These are phyloP conservation scores for Angomonas ambiguus DNA, from an alignment of 208 protist species.

Conservation along the genomic window DNA sequence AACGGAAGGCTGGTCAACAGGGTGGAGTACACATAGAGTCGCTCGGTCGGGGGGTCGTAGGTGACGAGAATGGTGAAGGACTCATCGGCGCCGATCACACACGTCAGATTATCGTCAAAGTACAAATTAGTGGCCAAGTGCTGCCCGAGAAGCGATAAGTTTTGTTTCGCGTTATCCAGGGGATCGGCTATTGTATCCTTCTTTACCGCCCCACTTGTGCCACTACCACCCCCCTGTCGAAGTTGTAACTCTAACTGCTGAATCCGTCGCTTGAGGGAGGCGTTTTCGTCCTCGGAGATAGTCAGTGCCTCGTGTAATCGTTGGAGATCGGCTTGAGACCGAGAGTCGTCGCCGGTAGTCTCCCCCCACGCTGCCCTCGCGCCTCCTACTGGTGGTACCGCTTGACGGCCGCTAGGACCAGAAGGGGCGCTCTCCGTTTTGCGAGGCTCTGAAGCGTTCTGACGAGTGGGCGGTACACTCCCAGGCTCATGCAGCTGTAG, in stretches of 20 bases:
- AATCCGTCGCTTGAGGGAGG: background rate
- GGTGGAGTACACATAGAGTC: slow-evolving; percentile 76
- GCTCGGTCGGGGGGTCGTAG: slow-evolving; percentile 66
- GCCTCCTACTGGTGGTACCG: background rate
- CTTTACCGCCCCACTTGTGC: background rate
- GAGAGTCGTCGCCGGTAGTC: background rate
- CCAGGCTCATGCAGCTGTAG: slow-evolving; percentile 30
- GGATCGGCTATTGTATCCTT: slow-evolving; percentile 15
- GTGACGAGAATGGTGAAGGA: slow-evolving; percentile 66
- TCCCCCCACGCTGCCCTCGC: background rate
- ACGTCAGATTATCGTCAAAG: slow-evolving; percentile 73
- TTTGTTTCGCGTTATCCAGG: slow-evolving; percentile 46
- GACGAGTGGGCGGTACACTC: background rate
- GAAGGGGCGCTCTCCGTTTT: background rate
- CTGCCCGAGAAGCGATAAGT: slow-evolving; percentile 38
- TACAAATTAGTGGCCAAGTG: slow-evolving; percentile 44
- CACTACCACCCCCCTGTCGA: background rate
- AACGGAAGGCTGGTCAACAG: slow-evolving; percentile 53
- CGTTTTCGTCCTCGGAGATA: slow-evolving; percentile 5
- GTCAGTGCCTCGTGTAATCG: background rate
- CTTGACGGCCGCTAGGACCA: background rate
- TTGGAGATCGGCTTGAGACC: background rate
- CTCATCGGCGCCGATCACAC: slow-evolving; percentile 58
- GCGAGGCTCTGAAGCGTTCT: background rate
- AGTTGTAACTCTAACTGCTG: slow-evolving; percentile 16